A percentile compares a stretch with the other conserved stretches of the same genome.
phyloP scores from a whole-genome alignment of 148 eudicot species.

The Nepenthes mirabilis region DNA sequence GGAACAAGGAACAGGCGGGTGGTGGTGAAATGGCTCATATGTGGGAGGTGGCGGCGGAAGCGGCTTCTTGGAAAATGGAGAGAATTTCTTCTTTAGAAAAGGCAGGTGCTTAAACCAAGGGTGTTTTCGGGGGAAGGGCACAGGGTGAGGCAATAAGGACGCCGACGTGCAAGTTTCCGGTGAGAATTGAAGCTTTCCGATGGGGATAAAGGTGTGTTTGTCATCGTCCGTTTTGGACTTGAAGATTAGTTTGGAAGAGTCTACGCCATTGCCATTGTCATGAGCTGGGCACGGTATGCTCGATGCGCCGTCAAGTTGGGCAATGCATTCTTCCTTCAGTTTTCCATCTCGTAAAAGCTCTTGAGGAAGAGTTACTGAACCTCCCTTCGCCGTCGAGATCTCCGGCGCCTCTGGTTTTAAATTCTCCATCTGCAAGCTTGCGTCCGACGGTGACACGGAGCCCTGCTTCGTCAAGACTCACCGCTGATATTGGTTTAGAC shows the following conservation, averaged over 20 bases:
- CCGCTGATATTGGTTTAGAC: too few species aligned
- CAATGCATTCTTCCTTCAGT: constrained; percentile 26
- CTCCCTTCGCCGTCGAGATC: constrained; percentile 23
- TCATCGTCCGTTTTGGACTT: constrained; percentile 11
- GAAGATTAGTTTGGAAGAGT: constrained; percentile 16
- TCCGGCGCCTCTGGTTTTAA: constrained; percentile 22
- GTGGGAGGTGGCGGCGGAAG: constrained; percentile 6
- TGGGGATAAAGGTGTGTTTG: constrained; percentile 18
- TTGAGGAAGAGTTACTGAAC: constrained; percentile 18
- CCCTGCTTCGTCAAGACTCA: too few species aligned
- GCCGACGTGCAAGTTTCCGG: constrained; percentile 22
- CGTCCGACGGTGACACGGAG: constrained; percentile 27
- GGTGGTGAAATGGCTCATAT: background rate
- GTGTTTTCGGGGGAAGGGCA: constrained; percentile 3
- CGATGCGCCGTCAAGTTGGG: constrained; percentile 32
- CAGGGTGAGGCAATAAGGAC: constrained; percentile 17
- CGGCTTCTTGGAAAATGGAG: constrained; percentile 12
- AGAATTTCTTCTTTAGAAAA: background rate
- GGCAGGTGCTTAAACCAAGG: background rate
- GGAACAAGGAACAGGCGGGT: too few species aligned
- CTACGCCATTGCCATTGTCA: constrained; percentile 16
- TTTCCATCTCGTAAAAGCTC: constrained; percentile 16
- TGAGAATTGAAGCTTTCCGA: constrained; percentile 20
- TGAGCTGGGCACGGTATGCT: constrained; percentile 16
- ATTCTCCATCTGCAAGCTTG: constrained; percentile 19